A percentile compares a stretch with the other conserved stretches of the same genome.
Conservation (phyloP, 306 rosid species). For the Heteromeles arbutifolia region DNA sequence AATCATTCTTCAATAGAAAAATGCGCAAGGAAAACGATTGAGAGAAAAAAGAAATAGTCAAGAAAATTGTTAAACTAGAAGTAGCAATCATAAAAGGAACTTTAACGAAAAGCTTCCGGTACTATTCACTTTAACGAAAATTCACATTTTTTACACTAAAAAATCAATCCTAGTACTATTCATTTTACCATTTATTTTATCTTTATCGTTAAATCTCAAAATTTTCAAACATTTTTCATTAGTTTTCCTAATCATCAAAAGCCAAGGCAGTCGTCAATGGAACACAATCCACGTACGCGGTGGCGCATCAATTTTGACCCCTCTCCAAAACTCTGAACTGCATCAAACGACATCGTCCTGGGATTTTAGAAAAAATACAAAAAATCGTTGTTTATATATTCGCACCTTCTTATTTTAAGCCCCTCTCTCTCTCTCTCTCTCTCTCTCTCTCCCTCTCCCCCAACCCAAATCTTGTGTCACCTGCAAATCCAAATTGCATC, state of each 20-base stretch:
- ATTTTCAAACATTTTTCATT: too few species aligned
- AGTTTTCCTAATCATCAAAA: too few species aligned
- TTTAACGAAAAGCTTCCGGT: too few species aligned
- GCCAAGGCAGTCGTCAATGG: neutral
- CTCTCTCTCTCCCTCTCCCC: neutral
- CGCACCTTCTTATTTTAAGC: neutral
- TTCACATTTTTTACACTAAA: too few species aligned
- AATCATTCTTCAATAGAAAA: neutral
- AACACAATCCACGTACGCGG: neutral
- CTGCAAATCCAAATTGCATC: neutral
- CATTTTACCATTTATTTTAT: too few species aligned
- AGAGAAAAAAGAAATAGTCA: neutral
- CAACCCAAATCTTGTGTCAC: neutral
- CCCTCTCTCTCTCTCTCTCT: neutral
- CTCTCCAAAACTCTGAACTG: neutral
- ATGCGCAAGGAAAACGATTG: neutral
- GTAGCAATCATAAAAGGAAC: neutral
- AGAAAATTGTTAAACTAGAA: neutral
- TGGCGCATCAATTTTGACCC: conserved; percentile 8
- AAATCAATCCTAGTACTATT: too few species aligned
- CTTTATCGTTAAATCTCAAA: too few species aligned
- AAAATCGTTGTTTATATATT: neutral
- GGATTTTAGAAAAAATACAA: neutral
- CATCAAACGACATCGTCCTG: neutral
- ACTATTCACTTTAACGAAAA: too few species aligned